These are phyloP conservation scores for Cicer bijugum DNA, from an alignment of 306 rosid species.

Conservation along the genomic window DNA sequence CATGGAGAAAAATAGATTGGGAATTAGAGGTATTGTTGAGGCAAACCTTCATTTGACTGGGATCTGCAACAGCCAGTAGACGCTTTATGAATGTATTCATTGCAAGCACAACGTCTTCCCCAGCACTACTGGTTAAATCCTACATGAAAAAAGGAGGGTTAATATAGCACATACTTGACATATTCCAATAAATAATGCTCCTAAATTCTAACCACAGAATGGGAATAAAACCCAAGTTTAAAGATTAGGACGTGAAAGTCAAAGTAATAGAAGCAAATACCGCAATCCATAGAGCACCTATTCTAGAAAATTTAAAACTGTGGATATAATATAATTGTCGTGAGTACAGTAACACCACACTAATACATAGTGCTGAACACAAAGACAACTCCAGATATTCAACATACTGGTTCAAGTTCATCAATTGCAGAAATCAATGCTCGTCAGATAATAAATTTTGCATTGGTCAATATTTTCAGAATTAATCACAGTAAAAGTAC, in stretches of 20 bases:
- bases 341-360: conserved; percentile 31
- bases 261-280: conserved; percentile 28
- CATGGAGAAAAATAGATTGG: conserved; percentile 14
- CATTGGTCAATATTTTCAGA: conserved; percentile 1
- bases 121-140: conserved; percentile 94
- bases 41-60: conserved; percentile 86
- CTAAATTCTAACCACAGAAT: conserved; percentile 15
- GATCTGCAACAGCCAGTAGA: conserved; percentile 87
- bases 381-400: conserved; percentile 29
- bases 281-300: conserved; percentile 30
- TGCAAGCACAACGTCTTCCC: conserved; percentile 91
- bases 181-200: conserved; percentile 19
- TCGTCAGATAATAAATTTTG: conserved; percentile 2
- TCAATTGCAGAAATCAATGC: conserved; percentile 21
- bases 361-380: conserved; percentile 23
- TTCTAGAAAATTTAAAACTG: conserved; percentile 18
- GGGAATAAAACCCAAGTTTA: conserved; percentile 25
- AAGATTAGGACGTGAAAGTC: conserved; percentile 14
- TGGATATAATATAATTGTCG: neutral
- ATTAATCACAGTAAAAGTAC: conserved; percentile 28
- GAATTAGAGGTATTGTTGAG: conserved; percentile 11
- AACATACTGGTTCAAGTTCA: conserved; percentile 20
- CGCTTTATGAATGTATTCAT: conserved; percentile 98
- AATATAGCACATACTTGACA: conserved; percentile 19
- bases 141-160: conserved; percentile 47